Percentiles rank a stretch among this genome's conserved stretches.
Conservation (phyloP, 805 yeast species). For the Candida maesae region DNA sequence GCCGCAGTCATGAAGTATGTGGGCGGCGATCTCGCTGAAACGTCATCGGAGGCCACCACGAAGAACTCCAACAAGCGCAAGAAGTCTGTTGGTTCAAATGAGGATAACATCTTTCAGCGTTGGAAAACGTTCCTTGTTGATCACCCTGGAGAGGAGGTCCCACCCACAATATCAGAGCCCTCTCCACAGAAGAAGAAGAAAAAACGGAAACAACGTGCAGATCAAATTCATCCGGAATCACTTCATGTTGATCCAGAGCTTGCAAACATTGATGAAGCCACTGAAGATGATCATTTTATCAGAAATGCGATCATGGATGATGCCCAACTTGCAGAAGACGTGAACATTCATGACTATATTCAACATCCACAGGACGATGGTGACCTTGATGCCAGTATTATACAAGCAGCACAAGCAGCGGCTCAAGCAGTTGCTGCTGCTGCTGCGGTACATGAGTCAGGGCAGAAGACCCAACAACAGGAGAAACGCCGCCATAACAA, state of each 20-base stretch:
- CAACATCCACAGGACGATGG: slow-evolving; percentile 23
- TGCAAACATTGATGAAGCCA: slow-evolving; percentile 43
- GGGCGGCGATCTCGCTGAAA: slow-evolving; percentile 49
- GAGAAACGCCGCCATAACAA: slow-evolving; percentile 1
- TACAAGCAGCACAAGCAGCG: slow-evolving; percentile 23
- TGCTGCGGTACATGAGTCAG: slow-evolving; percentile 17
- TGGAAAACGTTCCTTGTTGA: slow-evolving; percentile 29
- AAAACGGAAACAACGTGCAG: slow-evolving; percentile 9
- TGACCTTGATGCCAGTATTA: slow-evolving; percentile 25
- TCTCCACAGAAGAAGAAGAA: slow-evolving; percentile 8
- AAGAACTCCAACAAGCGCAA: slow-evolving; percentile 16
- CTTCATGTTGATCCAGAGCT: slow-evolving; percentile 53
- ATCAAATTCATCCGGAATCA: neutral
- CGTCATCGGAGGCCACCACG: neutral
- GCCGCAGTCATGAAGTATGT: slow-evolving; percentile 76
- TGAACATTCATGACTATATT: slow-evolving; percentile 31
- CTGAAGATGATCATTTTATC: slow-evolving; percentile 61
- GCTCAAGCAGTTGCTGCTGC: slow-evolving; percentile 20
- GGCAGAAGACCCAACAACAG: slow-evolving; percentile 3
- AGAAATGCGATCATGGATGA: slow-evolving; percentile 71
- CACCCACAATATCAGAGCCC: neutral
- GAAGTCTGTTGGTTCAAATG: slow-evolving; percentile 20
- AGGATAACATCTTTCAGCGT: slow-evolving; percentile 27
- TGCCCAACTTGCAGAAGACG: slow-evolving; percentile 51
- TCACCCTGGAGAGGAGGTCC: slow-evolving; percentile 20